Percentiles rank a stretch among this genome's conserved stretches.
Evolutionary conservation across 179 eudicot species (phyloP).

Genomic region (Beta corolliflora): DNA sequence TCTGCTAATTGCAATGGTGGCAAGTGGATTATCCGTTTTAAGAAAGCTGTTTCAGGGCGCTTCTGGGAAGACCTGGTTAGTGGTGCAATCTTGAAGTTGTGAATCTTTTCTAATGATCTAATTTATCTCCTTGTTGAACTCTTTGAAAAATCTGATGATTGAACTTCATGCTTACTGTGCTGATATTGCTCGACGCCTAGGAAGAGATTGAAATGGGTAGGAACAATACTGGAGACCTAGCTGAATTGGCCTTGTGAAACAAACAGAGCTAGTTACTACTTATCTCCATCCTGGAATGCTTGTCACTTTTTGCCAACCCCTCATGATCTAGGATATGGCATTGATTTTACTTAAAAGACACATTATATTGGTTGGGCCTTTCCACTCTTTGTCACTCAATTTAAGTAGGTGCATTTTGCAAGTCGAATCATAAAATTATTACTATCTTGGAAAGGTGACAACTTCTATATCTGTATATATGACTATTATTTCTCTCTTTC

Average conservation of each 20-base stretch:
- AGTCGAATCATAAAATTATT: not conserved
- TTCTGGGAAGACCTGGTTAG: conserved; percentile 98
- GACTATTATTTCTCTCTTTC: too few relatives aligned
- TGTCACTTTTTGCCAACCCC: not conserved
- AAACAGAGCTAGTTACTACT: not conserved
- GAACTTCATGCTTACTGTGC: not conserved
- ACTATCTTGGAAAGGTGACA: too few relatives aligned
- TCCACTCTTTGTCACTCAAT: not conserved
- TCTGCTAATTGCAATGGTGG: conserved; percentile 97
- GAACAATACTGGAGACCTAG: not conserved
- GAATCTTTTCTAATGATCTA: not conserved
- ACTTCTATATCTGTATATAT: too few relatives aligned
- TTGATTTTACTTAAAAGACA: not conserved
- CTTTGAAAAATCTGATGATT: not conserved
- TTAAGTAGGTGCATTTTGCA: not conserved
- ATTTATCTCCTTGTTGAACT: not conserved
- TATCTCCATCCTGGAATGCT: not conserved
- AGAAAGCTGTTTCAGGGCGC: conserved; percentile 89
- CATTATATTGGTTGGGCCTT: not conserved
- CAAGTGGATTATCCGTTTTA: conserved; percentile 95
- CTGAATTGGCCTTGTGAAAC: not conserved
- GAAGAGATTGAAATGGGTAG: not conserved
- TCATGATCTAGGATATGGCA: not conserved
- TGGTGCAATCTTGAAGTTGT: conserved; percentile 4
- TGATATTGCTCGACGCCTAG: not conserved